Evolutionary conservation across 2,329 filamentous ascomycete genomes (phyloP).

Genomic region (Beauveria australis): DNA sequence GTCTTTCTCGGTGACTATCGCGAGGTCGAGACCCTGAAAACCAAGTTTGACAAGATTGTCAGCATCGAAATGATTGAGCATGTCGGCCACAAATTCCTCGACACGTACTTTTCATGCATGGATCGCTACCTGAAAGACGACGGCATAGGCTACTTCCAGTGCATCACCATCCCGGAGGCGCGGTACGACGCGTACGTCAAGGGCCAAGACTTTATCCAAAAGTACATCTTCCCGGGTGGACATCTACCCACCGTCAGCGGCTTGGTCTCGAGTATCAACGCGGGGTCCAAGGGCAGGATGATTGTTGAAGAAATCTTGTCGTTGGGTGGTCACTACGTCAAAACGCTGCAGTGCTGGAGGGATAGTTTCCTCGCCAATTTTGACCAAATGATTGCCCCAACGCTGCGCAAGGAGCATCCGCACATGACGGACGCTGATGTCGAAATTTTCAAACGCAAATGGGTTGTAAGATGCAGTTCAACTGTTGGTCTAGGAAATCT

Average conservation of each 20-base stretch:
- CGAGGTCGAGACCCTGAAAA: conserved; percentile 42
- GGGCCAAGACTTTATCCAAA: conserved; percentile 65
- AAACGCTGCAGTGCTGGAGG: conserved; percentile 59
- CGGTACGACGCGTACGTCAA: conserved; percentile 58
- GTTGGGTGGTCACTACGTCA: conserved; percentile 66
- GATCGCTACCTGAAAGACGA: conserved; percentile 56
- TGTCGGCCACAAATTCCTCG: conserved; percentile 59
- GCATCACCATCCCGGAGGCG: conserved; percentile 67
- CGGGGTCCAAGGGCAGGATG: conserved; percentile 51
- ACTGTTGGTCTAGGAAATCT: not conserved
- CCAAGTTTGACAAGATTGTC: conserved; percentile 60
- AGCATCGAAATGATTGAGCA: conserved; percentile 74
- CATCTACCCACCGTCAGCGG: conserved; percentile 56
- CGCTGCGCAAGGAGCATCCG: conserved; percentile 49
- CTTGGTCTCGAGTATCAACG: conserved; percentile 49
- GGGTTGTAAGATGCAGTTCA: conserved; percentile 44
- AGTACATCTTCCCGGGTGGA: conserved; percentile 71
- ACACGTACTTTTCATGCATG: conserved; percentile 59
- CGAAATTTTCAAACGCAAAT: conserved; percentile 61
- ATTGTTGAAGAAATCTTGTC: conserved; percentile 62
- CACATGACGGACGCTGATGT: conserved; percentile 53
- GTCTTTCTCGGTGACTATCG: conserved; percentile 64
- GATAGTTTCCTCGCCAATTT: conserved; percentile 59
- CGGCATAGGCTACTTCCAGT: conserved; percentile 65
- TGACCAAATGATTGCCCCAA: conserved; percentile 48